Evolutionary conservation across 75 land plant species (phyloP), one percentile per base, ranked within the genome.

Genomic region (Larix kaempferi): DNA sequence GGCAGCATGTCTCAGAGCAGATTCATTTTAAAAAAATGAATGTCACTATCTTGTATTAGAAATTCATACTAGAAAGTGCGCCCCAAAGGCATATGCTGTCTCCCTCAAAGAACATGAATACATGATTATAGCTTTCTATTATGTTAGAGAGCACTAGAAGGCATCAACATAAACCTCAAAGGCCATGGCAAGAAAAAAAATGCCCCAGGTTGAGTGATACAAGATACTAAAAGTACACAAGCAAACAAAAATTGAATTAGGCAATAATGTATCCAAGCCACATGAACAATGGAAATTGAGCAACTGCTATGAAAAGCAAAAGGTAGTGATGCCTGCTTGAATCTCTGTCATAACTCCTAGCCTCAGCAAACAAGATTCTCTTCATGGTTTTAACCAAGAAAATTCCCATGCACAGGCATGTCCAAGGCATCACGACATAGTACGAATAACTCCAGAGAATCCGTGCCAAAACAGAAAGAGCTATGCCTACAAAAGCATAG

Each of bases 371-470:
- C 11, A 86, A 74, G 29, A 91, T 73, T 56, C 95, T 84, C 76
- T 92, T 90, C 90, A 90, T 87, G 0, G 90, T 90, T 76, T 84
- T 92, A 77, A 89, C 98, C 73, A 94, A 80, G 78, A 94, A 92
- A 33, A 84, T 78, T 21, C 82, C 95, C 93, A 88, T 90, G 63
- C 93, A 94, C 1, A 90, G 35, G 58, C 91, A 77, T 15, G 78
- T 81, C 85, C 91, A 92, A 1, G 76, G 83, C 81, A 71, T 78
- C 41, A 89, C 61, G 14, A 81, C 33, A 72, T 87, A 92, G 73
- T 83, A 92, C 0, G 82, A 77, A 67, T 88, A 86, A 44, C 80
- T 82, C 81, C 78, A 86, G 2, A 84, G 11, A 11, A 92, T 76
- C 54, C 75, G 78, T 55, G 86, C 87, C 27, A 89, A 55, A 16